phyloP scores from a whole-genome alignment of 306 rosid genomes.

The Begonia peltatifolia region DNA sequence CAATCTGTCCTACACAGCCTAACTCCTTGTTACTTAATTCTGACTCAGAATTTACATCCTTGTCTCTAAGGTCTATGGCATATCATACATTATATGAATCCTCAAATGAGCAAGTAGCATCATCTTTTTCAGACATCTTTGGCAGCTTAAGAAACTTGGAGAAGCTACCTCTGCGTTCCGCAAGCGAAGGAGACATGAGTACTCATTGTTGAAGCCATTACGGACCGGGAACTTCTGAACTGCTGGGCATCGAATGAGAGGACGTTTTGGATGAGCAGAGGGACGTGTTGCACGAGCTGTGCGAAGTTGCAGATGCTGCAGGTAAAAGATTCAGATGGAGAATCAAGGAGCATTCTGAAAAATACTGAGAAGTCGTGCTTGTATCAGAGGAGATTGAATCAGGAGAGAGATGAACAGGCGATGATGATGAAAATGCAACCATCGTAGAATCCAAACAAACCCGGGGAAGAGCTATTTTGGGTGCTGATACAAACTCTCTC shows the following conservation, averaged over 20 bases:
- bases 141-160: constrained; percentile 74
- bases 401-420: constrained; percentile 64
- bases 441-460: constrained; percentile 75
- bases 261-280: constrained; percentile 30
- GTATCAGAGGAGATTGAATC: constrained; percentile 79
- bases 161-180: constrained; percentile 77
- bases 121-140: constrained; percentile 28
- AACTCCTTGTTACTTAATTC: constrained; percentile 19
- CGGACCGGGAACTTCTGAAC: constrained; percentile 28
- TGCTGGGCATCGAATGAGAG: constrained; percentile 24
- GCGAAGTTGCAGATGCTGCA: constrained; percentile 33
- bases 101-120: constrained; percentile 17
- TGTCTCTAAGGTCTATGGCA: constrained; percentile 17
- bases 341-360: constrained; percentile 63
- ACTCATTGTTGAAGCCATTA: constrained; percentile 23
- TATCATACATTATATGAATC: constrained; percentile 17
- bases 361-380: constrained; percentile 40
- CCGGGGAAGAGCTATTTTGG: constrained; percentile 54
- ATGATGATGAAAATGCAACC: constrained; percentile 38
- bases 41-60: constrained; percentile 18
- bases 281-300: constrained; percentile 43
- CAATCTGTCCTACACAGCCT: neutral
- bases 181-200: constrained; percentile 62
- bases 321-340: constrained; percentile 33
- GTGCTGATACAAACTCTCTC: constrained; percentile 71